Evolutionary conservation across 768 basidiomycete genomes (phyloP).

Genomic region (Russula vinacea): DNA sequence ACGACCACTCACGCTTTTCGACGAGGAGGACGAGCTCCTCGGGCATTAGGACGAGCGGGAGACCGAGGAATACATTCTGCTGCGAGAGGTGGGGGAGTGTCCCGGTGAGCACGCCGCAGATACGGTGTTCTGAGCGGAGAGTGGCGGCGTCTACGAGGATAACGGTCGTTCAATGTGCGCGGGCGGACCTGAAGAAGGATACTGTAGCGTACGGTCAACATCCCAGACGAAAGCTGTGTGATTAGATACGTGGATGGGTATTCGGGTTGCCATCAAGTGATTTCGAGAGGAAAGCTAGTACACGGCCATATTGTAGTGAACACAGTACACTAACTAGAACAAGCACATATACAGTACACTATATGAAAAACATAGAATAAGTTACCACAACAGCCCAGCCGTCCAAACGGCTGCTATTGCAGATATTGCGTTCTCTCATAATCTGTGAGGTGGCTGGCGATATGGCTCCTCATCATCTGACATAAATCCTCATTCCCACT

Average conservation of each 20-base stretch:
- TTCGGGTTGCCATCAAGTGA: conserved; percentile 11
- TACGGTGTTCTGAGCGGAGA: conserved; percentile 72
- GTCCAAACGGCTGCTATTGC: background rate
- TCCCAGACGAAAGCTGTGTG: conserved; percentile 87
- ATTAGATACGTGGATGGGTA: conserved; percentile 52
- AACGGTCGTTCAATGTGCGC: too few species aligned
- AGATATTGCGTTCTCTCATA: conserved; percentile 12
- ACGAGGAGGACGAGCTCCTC: conserved; percentile 91
- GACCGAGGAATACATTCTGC: conserved; percentile 93
- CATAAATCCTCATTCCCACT: conserved; percentile 6
- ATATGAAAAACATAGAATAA: too few species aligned
- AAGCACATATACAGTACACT: too few species aligned
- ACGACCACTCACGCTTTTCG: conserved; percentile 63
- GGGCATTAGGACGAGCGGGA: conserved; percentile 84
- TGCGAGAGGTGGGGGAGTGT: conserved; percentile 93
- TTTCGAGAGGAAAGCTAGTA: too few species aligned
- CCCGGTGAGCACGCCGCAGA: conserved; percentile 84
- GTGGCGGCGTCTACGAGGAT: conserved; percentile 64
- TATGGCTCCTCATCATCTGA: conserved; percentile 20
- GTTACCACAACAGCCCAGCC: background rate
- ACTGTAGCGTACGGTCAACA: conserved; percentile 58
- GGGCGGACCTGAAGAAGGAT: background rate
- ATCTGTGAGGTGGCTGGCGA: conserved; percentile 24
- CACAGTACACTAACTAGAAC: too few species aligned
- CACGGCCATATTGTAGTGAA: background rate